Evolutionary conservation across 495 filamentous ascomycete genomes (phyloP), one percentile per base, ranked within the genome.

Genomic region (Filosporella fistucella): DNA sequence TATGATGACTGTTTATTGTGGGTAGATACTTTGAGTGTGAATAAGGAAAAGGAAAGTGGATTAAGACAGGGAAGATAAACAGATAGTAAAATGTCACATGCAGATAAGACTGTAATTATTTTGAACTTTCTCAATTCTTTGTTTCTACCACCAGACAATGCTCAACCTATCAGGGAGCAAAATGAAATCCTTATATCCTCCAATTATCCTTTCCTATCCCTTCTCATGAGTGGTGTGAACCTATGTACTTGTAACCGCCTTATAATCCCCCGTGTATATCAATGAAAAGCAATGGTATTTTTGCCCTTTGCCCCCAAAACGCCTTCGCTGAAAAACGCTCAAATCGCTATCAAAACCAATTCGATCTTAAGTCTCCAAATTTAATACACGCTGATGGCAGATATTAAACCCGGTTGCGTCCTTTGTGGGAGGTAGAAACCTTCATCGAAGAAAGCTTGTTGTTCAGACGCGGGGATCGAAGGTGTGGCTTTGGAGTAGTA

Each of bases 321-420:
- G 32, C 36, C 37, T 25, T 47, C 17, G 23, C 13, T 18, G 14
- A 26, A 49, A 35, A 23, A 21, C 45, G 38, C 45, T 48, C 51
- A 54, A 49, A 54, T 50, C 52, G 52, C 52, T 55, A 29, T 47
- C 47, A 40, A 34, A 20, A 18, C 23, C 17, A 25, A 39, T 6
- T 23, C n/a, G 16, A 51, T 28, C 10, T 11, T 2, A 46, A 45
- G 33, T 29, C 25, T 41, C 33, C 21, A 40, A 35, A 41, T 32
- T 48, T 44, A 61, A 33, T 58, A 61, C 9, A 61, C 58, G 52
- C 58, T 61, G 55, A 61, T 58, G 28, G 55, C 52, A 49, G 47
- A 53, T 44, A 61, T 53, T 24, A 61, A 45, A 30, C 55, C 42
- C 18, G 48, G 45, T 9, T 11, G 12, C 12, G 47, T 29, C 29